phyloP scores from a whole-genome alignment of 2,329 filamentous ascomycete species.

The Fusarium sp. region DNA sequence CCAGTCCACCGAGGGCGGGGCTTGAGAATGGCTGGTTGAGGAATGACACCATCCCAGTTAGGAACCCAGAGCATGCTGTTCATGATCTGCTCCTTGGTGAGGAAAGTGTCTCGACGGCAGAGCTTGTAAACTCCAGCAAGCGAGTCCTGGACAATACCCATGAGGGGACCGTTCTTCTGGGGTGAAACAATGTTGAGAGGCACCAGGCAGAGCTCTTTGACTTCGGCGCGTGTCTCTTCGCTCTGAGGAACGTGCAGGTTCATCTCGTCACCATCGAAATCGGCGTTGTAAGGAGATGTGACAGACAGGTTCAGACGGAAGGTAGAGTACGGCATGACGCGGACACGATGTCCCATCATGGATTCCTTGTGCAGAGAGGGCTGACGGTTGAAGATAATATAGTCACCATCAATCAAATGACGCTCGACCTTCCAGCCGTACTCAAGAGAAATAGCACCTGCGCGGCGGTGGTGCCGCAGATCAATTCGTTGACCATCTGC shows the following conservation, averaged over 20 bases:
- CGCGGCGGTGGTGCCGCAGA: slow-evolving; percentile 90
- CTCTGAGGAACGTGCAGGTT: slow-evolving; percentile 99
- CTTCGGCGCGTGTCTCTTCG: slow-evolving; percentile 94
- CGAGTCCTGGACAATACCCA: slow-evolving; percentile 99
- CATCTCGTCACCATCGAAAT: slow-evolving; percentile 99
- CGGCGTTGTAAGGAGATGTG: slow-evolving; percentile 98
- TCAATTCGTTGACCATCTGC: slow-evolving; percentile 95
- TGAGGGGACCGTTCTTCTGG: slow-evolving; percentile 94
- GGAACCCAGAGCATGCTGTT: slow-evolving; percentile 98
- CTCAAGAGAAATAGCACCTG: slow-evolving; percentile 86
- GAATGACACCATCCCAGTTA: slow-evolving; percentile 95
- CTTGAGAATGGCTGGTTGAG: slow-evolving; percentile 92
- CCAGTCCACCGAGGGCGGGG: slow-evolving; percentile 95
- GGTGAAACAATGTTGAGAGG: slow-evolving; percentile 98
- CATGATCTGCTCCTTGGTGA: slow-evolving; percentile 93
- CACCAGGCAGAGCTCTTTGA: slow-evolving; percentile 96
- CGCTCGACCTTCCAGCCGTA: slow-evolving; percentile 99
- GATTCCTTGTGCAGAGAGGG: slow-evolving; percentile 99
- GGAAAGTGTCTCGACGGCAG: slow-evolving; percentile 89
- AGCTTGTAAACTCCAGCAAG: slow-evolving; percentile 98
- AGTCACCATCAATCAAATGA: slow-evolving; percentile 95
- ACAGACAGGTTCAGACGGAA: slow-evolving; percentile 98
- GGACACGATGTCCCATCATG: slow-evolving; percentile 99
- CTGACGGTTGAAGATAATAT: slow-evolving; percentile 99
- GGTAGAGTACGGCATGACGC: slow-evolving; percentile 98